Base-by-base conservation (phyloP, 163 green algal species). In the Scenedesmus sp. region DNA sequence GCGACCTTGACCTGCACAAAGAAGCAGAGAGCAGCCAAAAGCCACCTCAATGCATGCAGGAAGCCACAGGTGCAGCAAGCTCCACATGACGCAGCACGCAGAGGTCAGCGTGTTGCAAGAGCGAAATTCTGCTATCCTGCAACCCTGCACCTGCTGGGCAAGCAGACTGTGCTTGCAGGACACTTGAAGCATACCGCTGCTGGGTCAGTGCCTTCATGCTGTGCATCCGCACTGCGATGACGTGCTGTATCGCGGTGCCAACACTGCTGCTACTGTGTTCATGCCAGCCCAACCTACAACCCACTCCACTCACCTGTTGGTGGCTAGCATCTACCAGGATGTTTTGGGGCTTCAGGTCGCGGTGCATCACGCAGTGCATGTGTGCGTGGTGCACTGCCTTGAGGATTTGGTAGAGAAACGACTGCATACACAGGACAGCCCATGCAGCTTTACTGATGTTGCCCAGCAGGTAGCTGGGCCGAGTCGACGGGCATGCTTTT, bases 311-410 rank as follows among this genome's bases (percentile, higher is more conserved):
- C 15, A n/a, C 35, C 56, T 88, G 40, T 68, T 49, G 33, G 72
- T 84, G 85, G 78, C 56, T 85, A 18, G 72, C 78, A 44, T 95
- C 93, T 3, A 97, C 78, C 43, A 97, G 91, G 12, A 97, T 85
- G 89, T 97, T 97, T 42, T 97, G 95, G 5, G 96, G 97, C 91
- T 99, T 99, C 40, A 99, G 93, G 87, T 99, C 97, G 0, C 97
- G 87, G 92, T 99, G 97, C 72, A 99, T 92, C 15, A 99, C 94
- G 61, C 95, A 89, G 92, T 97, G 95, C 13, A 96, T 90, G 92
- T 99, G 97, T 30, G 95, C 97, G 88, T 97, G 94, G 15, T 94
- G 92, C 26, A 99, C 91, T 42, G 94, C 97, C 12, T 90, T 83
- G 24, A 99, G 94, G 68, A 98, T 96, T 90, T 99, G 97, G 65